These are phyloP conservation scores for Entonaema liquescens DNA, from an alignment of 495 filamentous ascomycete species.

Conservation along the genomic window DNA sequence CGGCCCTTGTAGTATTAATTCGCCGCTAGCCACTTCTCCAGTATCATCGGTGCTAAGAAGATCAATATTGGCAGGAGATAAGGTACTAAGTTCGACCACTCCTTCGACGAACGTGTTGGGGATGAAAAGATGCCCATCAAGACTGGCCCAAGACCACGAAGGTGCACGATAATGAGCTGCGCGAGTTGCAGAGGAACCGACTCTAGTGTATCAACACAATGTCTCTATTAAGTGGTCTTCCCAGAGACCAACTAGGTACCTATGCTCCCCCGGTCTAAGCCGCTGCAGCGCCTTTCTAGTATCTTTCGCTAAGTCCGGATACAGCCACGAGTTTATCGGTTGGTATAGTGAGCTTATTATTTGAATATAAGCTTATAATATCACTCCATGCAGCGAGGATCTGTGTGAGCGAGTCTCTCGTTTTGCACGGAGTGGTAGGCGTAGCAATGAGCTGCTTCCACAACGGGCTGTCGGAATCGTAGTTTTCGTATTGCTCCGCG, in stretches of 20 bases:
- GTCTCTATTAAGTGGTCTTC: neutral
- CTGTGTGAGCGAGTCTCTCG: neutral
- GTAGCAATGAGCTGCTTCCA: neutral
- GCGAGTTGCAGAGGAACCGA: neutral
- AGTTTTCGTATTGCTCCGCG: neutral
- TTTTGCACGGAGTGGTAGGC: neutral
- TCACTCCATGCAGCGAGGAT: neutral
- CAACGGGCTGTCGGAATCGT: neutral
- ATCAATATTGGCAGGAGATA: neutral
- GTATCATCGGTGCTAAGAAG: neutral
- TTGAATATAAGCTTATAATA: neutral
- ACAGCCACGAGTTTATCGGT: neutral
- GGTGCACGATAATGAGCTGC: neutral
- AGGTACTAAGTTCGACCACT: neutral
- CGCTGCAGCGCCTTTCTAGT: neutral
- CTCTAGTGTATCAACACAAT: neutral
- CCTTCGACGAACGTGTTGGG: neutral
- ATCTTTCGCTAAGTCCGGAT: neutral
- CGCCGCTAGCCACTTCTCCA: neutral
- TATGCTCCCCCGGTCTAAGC: neutral
- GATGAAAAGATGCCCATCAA: neutral
- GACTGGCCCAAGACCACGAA: neutral
- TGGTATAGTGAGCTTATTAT: neutral
- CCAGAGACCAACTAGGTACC: neutral
- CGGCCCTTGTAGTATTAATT: neutral